These are phyloP conservation scores for Pseudoscleropodium purum DNA, from an alignment of 225 moss, liverwort and hornwort species.

Conservation along the genomic window DNA sequence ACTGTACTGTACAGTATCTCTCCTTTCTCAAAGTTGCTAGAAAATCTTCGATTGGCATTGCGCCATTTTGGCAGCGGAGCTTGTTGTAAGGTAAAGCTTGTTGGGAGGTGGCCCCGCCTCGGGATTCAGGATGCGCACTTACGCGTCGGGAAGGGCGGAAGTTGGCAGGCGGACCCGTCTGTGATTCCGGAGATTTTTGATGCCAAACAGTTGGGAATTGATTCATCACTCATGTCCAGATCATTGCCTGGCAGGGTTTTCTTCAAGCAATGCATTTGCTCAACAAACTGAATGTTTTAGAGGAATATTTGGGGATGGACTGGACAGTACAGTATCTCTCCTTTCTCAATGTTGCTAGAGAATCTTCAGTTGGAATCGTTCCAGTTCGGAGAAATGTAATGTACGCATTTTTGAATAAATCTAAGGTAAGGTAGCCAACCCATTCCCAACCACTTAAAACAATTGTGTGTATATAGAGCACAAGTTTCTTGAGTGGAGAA, in stretches of 20 bases:
- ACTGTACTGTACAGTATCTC: neutral
- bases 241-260: neutral
- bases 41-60: neutral
- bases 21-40: neutral
- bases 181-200: neutral
- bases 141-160: neutral
- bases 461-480: too few species aligned
- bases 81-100: neutral
- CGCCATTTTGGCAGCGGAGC: neutral
- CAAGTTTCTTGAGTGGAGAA: too few species aligned
- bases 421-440: too few species aligned
- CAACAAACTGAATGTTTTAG: neutral
- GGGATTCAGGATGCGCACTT: neutral
- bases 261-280: neutral
- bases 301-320: neutral
- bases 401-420: neutral
- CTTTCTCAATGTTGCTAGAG: neutral
- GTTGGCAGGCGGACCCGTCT: neutral
- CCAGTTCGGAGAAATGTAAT: neutral
- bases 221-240: neutral
- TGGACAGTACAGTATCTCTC: neutral
- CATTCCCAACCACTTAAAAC: too few species aligned
- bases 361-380: neutral
- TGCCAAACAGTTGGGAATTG: neutral
- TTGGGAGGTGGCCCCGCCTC: neutral